Percentiles rank a stretch among this genome's conserved stretches.
phyloP scores from a whole-genome alignment of 768 basidiomycete species.

The Daedaleopsis sinensis region DNA sequence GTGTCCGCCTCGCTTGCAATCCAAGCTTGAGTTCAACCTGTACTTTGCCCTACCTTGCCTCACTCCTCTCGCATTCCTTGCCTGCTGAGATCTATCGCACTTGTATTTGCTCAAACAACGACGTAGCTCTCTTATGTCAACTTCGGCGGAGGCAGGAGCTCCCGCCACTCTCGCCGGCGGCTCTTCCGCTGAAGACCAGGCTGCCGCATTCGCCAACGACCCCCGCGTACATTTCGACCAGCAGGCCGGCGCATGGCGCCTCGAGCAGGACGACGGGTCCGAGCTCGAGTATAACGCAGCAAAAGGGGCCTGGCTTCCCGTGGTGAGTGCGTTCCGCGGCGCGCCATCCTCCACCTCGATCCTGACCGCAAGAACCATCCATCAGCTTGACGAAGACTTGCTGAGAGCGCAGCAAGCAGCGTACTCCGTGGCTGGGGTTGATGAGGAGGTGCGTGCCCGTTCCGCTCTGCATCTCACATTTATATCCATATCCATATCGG shows the following conservation, averaged over 20 bases:
- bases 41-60: neutral
- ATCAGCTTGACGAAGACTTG: constrained; percentile 73
- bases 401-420: constrained; percentile 92
- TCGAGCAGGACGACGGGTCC: constrained; percentile 87
- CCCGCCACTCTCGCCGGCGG: constrained; percentile 45
- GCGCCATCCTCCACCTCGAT: neutral
- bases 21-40: neutral
- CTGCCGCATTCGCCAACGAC: constrained; percentile 77
- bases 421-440: constrained; percentile 90
- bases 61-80: too few relatives aligned
- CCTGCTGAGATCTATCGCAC: too few relatives aligned
- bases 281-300: constrained; percentile 86
- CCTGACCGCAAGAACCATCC: neutral
- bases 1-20: neutral
- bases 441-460: constrained; percentile 75
- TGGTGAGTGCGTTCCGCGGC: constrained; percentile 55
- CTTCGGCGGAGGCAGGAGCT: constrained; percentile 11
- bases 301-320: constrained; percentile 80
- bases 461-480: neutral
- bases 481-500: constrained; percentile 6
- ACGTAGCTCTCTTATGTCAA: constrained; percentile 11
- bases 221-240: constrained; percentile 83
- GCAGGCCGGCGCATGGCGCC: constrained; percentile 77
- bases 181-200: constrained; percentile 56
- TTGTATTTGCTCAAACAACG: too few relatives aligned